Evolutionary conservation across 495 filamentous ascomycete species (phyloP), one percentile per base, ranked within the genome.

Genomic region (Penicillium canariense): DNA sequence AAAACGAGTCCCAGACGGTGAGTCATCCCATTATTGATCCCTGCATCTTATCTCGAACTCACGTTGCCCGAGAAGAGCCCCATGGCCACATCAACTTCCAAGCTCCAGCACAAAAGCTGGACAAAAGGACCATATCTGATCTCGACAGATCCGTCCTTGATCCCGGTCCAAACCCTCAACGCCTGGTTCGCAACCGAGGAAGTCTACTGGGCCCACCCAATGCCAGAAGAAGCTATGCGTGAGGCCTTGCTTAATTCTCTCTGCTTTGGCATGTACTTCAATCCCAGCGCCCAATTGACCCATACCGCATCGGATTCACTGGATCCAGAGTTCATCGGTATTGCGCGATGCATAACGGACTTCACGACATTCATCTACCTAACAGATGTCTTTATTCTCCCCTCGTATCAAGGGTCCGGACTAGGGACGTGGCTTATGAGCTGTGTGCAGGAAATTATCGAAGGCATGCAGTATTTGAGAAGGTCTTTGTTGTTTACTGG

Each of bases 331-430:
- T 73, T 76, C 44, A 74, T 89, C 32, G 87, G 85, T 6, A 70
- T 89, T 17, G 84, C 79, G 9, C 76, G 86, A 7, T 62, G 87
- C 6, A 65, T 89, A 22, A 90, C 86, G 0, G 87, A 89, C 58
- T 65, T 79, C 55, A 74, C 82, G 10, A 85, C 84, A 0, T 80
- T 86, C 55, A 84, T 76, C n/a, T 89, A 87, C 59, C 69, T 89
- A 20, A 86, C 86, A 9, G 87, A 89, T 51, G 81, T 90, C 20
- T 90, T 83, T 55, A 68, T 89, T 5, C 51, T 82, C 0, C 62
- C 72, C 0, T 72, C 79, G 46, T 73, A 83, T 45, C 81, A 86
- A 50, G 76, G 80, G 0, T 67, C 75, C n/a, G 86, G 86, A 0
- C 72, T 90, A 0, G 86, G 80, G 0, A 71, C 63, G 9, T 90